Conservation (phyloP, 331 rosid species). For the Pyracantha coccinea region DNA sequence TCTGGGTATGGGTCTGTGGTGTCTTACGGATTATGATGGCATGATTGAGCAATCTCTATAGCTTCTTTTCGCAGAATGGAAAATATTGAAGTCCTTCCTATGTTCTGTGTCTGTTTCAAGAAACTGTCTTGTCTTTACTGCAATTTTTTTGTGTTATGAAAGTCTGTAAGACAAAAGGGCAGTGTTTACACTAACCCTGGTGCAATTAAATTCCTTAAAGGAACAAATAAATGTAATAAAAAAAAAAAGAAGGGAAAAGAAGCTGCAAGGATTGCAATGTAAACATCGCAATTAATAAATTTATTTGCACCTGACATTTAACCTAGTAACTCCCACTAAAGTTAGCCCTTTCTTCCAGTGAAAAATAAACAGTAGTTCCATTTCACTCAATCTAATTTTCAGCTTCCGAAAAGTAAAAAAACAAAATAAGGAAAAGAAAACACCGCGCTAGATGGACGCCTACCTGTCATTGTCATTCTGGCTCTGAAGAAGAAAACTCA, state of each 20-base stretch:
- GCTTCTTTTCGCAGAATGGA: neutral
- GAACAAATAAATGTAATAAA: too few species aligned
- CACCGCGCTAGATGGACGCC: too few species aligned
- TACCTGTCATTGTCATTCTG: neutral
- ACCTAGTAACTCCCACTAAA: too few species aligned
- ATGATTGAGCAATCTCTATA: neutral
- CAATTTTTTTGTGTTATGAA: neutral
- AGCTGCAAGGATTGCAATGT: too few species aligned
- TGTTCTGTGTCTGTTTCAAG: neutral
- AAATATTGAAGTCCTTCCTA: neutral
- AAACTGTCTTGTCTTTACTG: neutral
- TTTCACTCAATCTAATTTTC: neutral
- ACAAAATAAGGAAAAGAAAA: too few species aligned
- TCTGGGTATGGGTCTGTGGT: neutral
- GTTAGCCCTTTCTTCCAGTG: neutral
- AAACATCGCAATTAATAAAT: too few species aligned
- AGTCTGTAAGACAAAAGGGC: neutral
- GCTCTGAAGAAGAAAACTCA: neutral
- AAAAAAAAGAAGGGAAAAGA: too few species aligned
- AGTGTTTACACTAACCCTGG: neutral
- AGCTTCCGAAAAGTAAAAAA: too few species aligned
- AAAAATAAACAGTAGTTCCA: neutral
- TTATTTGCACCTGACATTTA: neutral
- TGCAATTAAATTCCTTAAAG: too few species aligned
- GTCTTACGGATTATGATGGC: neutral